These are phyloP conservation scores for Perilla frutescens DNA, from an alignment of 257 asterid species.

Conservation along the genomic window DNA sequence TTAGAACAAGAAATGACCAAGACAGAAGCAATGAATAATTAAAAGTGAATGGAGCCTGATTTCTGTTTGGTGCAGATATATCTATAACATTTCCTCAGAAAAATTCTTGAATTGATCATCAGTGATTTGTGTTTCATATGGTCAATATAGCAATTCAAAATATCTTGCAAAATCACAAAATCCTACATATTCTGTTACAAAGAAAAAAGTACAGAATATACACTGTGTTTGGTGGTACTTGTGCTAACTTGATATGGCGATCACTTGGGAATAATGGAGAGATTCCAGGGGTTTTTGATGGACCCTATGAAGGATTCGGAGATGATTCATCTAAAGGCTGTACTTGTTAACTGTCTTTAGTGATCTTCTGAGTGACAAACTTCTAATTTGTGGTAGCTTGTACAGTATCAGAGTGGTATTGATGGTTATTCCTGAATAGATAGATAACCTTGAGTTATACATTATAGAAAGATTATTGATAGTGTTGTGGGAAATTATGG, in stretches of 20 bases:
- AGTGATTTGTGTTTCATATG: slow-evolving; percentile 21
- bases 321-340: slow-evolving; percentile 16
- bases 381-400: background rate
- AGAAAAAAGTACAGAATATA: slow-evolving; percentile 9
- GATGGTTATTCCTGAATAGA: slow-evolving; percentile 4
- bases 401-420: slow-evolving; percentile 3
- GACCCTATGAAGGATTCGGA: background rate
- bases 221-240: background rate
- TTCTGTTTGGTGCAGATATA: slow-evolving; percentile 23
- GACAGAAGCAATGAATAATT: slow-evolving; percentile 11
- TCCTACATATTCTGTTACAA: slow-evolving; percentile 13
- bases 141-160: slow-evolving; percentile 11
- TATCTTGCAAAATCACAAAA: background rate
- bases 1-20: slow-evolving; percentile 29
- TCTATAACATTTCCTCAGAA: background rate
- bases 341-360: background rate
- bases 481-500: background rate
- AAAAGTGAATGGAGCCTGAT: slow-evolving; percentile 17
- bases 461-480: slow-evolving; percentile 7
- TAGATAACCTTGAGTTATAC: slow-evolving; percentile 9
- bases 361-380: background rate
- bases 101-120: slow-evolving; percentile 5
- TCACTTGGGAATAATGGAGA: slow-evolving; percentile 1
- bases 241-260: background rate
- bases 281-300: background rate